Evolutionary conservation across 257 asterid genomes (phyloP).

Genomic region (Leonotis leonurus): DNA sequence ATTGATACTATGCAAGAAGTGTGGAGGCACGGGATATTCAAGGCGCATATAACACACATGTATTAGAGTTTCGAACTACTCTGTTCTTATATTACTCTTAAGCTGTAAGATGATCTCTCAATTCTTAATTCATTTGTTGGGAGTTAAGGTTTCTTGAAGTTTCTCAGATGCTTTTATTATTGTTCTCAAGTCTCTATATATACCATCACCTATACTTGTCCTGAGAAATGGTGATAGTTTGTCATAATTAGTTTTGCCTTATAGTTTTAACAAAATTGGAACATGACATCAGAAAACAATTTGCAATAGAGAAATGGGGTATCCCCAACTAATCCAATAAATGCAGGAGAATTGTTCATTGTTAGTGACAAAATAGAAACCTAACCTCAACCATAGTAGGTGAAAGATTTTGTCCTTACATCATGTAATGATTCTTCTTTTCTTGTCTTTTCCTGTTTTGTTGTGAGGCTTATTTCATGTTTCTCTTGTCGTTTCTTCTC

Average conservation of each 20-base stretch:
- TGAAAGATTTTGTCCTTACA: conserved; percentile 19
- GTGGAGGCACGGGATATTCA: conserved; percentile 93
- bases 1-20: conserved; percentile 82
- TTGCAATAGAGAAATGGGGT: not conserved
- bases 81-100: not conserved
- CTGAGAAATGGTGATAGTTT: not conserved
- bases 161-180: not conserved
- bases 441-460: not conserved
- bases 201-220: not conserved
- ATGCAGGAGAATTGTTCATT: not conserved
- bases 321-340: not conserved
- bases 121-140: conserved; percentile 21
- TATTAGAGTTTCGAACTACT: conserved; percentile 4
- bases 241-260: not conserved
- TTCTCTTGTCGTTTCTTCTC: not conserved
- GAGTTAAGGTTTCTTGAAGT: conserved; percentile 1
- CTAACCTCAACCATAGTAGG: not conserved
- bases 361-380: conserved; percentile 6
- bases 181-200: not conserved
- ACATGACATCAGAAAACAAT: not conserved
- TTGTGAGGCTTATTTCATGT: too few species aligned
- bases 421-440: not conserved
- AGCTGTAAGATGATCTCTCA: conserved; percentile 17
- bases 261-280: too few species aligned
- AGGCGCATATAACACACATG: conserved; percentile 42